These are phyloP conservation scores for Nelumbo lutea DNA, from an alignment of 164 flowering plant genomes.

Conservation along the genomic window DNA sequence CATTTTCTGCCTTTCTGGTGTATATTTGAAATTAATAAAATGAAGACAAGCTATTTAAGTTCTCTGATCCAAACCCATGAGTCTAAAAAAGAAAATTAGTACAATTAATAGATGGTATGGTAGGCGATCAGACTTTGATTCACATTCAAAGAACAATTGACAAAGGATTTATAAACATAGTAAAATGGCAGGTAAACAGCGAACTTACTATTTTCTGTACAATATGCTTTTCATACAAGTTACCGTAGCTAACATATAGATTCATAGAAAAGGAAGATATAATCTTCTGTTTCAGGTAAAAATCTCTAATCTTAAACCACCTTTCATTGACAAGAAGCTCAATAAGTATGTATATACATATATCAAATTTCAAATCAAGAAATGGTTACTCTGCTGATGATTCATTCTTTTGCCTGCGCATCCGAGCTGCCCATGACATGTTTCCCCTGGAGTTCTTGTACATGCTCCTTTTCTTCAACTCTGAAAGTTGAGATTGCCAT, in stretches of 20 bases:
- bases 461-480: slow-evolving; percentile 65
- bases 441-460: slow-evolving; percentile 36
- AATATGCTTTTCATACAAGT: background rate
- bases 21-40: no score
- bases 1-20: no score
- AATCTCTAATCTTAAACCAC: no score
- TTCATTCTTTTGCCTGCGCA: slow-evolving; percentile 57
- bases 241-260: no score
- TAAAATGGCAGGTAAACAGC: background rate
- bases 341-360: slow-evolving; percentile 8
- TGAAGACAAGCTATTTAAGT: no score
- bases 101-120: no score
- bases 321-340: no score
- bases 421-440: slow-evolving; percentile 87
- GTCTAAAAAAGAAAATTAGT: no score
- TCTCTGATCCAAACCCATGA: no score
- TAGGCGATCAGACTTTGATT: background rate
- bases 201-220: background rate
- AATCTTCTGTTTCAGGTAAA: background rate
- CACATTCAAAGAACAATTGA: no score
- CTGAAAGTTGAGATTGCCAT: slow-evolving; percentile 75
- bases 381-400: slow-evolving; percentile 20
- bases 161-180: background rate
- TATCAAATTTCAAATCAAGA: background rate
- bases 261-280: background rate